These are phyloP conservation scores for Paraconiothyrium sp. DNA, from an alignment of 2,329 filamentous ascomycete genomes.

Conservation along the genomic window DNA sequence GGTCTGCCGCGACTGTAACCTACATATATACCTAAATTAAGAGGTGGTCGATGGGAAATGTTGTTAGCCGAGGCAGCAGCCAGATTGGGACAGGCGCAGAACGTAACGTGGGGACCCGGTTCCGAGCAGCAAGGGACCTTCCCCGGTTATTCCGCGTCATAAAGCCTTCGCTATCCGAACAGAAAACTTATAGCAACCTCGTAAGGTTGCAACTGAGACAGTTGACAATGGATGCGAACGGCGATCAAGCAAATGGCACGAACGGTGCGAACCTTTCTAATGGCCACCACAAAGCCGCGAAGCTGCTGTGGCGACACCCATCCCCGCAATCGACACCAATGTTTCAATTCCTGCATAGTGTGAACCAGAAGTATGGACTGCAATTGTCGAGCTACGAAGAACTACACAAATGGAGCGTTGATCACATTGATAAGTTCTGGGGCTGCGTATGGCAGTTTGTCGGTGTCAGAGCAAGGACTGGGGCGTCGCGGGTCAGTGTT, in stretches of 20 bases:
- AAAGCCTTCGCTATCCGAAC: constrained; percentile 21
- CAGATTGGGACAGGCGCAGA: constrained; percentile 7
- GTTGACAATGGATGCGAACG: constrained; percentile 21
- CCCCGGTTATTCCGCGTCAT: constrained; percentile 15
- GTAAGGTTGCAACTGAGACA: constrained; percentile 6
- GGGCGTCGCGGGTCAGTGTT: constrained; percentile 66
- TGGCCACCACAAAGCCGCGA: constrained; percentile 31
- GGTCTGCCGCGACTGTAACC: background rate
- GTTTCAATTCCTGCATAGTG: constrained; percentile 73
- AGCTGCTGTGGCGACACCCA: constrained; percentile 73
- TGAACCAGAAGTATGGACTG: constrained; percentile 74
- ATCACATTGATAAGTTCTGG: constrained; percentile 82
- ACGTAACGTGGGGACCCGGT: constrained; percentile 19
- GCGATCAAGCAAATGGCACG: constrained; percentile 19
- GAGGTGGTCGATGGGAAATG: background rate
- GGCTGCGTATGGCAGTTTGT: constrained; percentile 84
- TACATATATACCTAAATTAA: background rate
- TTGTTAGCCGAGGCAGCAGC: constrained; percentile 9
- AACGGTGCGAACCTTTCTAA: constrained; percentile 31
- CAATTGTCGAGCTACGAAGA: constrained; percentile 72
- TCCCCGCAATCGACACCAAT: constrained; percentile 74
- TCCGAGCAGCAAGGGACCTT: constrained; percentile 5
- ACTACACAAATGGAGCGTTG: constrained; percentile 87
- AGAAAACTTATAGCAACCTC: constrained; percentile 2
- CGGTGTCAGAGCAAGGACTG: constrained; percentile 73